Percentiles rank a stretch among this genome's conserved stretches.
These are phyloP conservation scores for Ocimum tenuiflorum DNA, from an alignment of 257 asterid genomes.

Conservation along the genomic window DNA sequence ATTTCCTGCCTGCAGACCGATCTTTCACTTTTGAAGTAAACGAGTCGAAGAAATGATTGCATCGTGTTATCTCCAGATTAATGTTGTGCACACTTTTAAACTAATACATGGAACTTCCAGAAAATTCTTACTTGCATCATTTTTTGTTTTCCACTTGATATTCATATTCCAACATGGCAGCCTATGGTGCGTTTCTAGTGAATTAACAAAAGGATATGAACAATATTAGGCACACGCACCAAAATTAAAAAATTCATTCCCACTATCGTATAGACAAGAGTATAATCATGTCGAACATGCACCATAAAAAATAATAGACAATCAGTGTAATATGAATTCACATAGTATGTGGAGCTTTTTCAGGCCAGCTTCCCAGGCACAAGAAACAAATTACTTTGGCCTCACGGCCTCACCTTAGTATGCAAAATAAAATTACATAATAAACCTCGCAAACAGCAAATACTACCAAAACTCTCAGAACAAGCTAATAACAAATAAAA, in stretches of 20 bases:
- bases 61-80: not conserved
- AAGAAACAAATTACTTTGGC: slow-evolving; percentile 6
- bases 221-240: not conserved
- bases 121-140: not conserved
- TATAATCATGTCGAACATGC: not conserved
- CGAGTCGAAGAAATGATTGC: not conserved
- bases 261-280: not conserved
- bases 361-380: slow-evolving; percentile 13
- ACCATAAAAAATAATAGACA: not conserved
- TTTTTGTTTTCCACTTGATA: not conserved
- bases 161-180: not conserved
- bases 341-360: slow-evolving; percentile 3
- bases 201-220: not conserved
- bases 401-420: not conserved
- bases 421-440: slow-evolving; percentile 12
- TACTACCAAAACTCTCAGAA: slow-evolving; percentile 27
- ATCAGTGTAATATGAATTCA: not conserved
- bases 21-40: not conserved
- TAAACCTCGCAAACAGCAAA: slow-evolving; percentile 16
- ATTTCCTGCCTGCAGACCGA: not conserved
- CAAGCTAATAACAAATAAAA: slow-evolving; percentile 44
- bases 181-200: not conserved
- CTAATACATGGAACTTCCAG: not conserved
- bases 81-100: slow-evolving; percentile 21
- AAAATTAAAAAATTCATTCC: not conserved